Base-by-base conservation (phyloP, 2,329 filamentous ascomycete species). In the Ophiostoma perfectum region DNA sequence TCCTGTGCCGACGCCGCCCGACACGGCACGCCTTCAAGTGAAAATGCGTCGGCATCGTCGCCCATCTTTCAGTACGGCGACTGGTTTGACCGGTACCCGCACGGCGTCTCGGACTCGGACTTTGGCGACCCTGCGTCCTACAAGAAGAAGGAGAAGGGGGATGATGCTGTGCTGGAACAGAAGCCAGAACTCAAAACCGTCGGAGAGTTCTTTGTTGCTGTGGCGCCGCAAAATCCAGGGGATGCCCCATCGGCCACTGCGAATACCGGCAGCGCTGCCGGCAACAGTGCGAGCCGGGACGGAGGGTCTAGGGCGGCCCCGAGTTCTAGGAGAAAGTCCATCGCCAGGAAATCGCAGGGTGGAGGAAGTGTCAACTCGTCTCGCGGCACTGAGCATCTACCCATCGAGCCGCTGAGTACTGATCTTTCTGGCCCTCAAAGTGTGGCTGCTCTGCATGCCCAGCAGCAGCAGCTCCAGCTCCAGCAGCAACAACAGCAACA, bases 81-180 rank as follows among this genome's bases (percentile, higher is more conserved):
- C 78, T 98, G 95, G 95, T 98, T 98, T 75, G 91, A 95, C 75
- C 87, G 91, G 72, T 98, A 97, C 76, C 95, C 95, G 0, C 91
- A 96, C 74, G 95, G 95, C 2, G 91, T 98, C 16, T 92, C 91
- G 3, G 88, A 91, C 70, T 84, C 88, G 1, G 92, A 97, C 74
- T 95, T 92, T 78, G 88, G 92, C 74, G 92, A 95, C 72, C 89
- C 91, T 1, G 87, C 86, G 41, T 79, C 83, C 4, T 82, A 85
- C 55, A 83, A 86, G 74, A 88, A 89, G 76, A 91, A 89, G 73
- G 91, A 96, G 74, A 89, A 86, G 55, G 90, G 90, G 8, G 90
- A 91, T n/a, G 93, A 97, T 75, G 93, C 90, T 0, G 92, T 95
- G 1, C 84, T 97, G 72, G 91, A 93, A 70, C 91, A 97, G 74